phyloP scores from a whole-genome alignment of 371 early-diverging fungal genomes.

The Gilbertella persicaria region DNA sequence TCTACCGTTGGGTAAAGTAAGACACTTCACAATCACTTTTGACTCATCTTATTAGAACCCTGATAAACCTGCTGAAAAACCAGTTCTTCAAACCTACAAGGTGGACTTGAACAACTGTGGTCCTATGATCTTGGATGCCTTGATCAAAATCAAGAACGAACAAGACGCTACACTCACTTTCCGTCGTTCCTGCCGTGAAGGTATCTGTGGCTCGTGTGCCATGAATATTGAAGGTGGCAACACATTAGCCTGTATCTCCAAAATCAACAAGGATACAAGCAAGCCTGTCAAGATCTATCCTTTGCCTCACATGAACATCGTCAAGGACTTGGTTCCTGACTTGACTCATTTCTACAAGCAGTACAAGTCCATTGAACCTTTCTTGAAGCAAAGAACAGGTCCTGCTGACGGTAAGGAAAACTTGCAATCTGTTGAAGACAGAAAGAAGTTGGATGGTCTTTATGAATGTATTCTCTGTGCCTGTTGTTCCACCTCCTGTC shows the following conservation, averaged over 20 bases:
- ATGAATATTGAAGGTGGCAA: conserved; percentile 97
- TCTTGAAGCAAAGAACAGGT: conserved; percentile 82
- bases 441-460: conserved; percentile 95
- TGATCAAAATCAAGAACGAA: conserved; percentile 96
- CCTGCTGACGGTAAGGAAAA: conserved; percentile 79
- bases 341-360: conserved; percentile 96
- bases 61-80: conserved; percentile 87
- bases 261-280: conserved; percentile 73
- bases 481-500: conserved; percentile 96
- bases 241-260: conserved; percentile 91
- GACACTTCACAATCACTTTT: too few relatives aligned
- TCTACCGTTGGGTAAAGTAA: conserved; percentile 88
- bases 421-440: conserved; percentile 88
- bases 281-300: conserved; percentile 89
- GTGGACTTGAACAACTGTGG: conserved; percentile 91
- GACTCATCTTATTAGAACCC: too few relatives aligned
- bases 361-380: conserved; percentile 95
- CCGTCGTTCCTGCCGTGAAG: conserved; percentile 79
- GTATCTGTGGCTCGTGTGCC: conserved; percentile 96
- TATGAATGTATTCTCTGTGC: conserved; percentile 98
- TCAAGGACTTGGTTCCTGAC: conserved; percentile 90
- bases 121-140: conserved; percentile 94
- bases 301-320: conserved; percentile 92
- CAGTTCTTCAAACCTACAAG: conserved; percentile 81
- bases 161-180: conserved; percentile 91